Conservation (phyloP, 257 asterid species). For the Dorcoceras hygrometricum region DNA sequence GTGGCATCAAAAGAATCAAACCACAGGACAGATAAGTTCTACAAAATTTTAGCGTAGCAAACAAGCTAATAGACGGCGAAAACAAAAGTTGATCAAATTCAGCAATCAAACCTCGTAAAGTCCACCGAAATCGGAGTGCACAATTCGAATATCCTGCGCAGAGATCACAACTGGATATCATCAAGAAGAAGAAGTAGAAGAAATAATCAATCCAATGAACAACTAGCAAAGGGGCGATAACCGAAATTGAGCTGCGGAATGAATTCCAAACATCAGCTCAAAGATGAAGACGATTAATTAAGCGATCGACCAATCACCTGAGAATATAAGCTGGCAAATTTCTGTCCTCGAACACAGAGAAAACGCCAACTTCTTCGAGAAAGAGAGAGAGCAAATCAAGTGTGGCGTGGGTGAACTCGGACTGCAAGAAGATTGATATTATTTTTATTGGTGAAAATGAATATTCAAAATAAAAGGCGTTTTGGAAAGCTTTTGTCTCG, state of each 20-base stretch:
- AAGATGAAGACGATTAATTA: not conserved
- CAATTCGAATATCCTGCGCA: slow-evolving; percentile 14
- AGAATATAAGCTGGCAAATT: slow-evolving; percentile 21
- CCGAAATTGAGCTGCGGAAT: not conserved
- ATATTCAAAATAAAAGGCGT: not conserved
- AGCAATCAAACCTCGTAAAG: slow-evolving; percentile 6
- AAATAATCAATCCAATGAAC: not conserved
- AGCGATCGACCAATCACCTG: slow-evolving; percentile 23
- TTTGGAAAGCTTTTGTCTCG: slow-evolving; percentile 29
- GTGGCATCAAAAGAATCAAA: no score
- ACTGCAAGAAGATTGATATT: not conserved
- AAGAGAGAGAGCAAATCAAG: slow-evolving; percentile 17
- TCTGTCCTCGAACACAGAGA: not conserved
- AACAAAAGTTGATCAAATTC: slow-evolving; percentile 9
- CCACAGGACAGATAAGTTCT: not conserved
- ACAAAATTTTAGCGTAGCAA: no score
- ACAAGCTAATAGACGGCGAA: not conserved
- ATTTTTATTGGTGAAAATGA: not conserved
- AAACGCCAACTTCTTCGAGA: slow-evolving; percentile 7
- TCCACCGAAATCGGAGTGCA: slow-evolving; percentile 13
- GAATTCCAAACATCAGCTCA: not conserved
- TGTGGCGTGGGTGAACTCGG: not conserved
- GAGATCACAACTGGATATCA: slow-evolving; percentile 14
- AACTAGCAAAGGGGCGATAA: slow-evolving; percentile 2
- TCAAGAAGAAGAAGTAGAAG: not conserved